Percentiles rank a stretch among this genome's conserved stretches.
phyloP scores from a whole-genome alignment of 1,284 basidiomycete genomes.

The Irpex lacteus region DNA sequence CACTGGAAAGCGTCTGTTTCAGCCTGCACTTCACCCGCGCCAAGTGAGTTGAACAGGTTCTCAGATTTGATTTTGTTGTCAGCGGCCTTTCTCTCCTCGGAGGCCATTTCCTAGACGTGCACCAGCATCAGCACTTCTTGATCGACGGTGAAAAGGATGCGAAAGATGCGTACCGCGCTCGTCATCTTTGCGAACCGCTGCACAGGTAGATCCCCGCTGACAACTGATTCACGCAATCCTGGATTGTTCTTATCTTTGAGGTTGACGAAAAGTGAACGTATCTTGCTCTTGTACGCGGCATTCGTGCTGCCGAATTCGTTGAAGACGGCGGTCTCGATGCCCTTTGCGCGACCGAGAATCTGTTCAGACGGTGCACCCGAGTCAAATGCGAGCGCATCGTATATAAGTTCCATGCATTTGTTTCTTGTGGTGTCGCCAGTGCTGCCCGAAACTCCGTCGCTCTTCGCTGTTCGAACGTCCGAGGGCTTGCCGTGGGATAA shows the following conservation, averaged over 20 bases:
- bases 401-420: conserved; percentile 88
- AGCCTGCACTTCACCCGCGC: conserved; percentile 86
- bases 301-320: conserved; percentile 43
- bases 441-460: conserved; percentile 60
- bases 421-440: conserved; percentile 79
- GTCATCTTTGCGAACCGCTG: conserved; percentile 79
- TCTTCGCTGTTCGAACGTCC: conserved; percentile 59
- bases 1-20: conserved; percentile 99
- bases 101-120: conserved; percentile 86
- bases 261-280: conserved; percentile 89
- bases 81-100: conserved; percentile 83
- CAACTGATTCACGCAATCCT: conserved; percentile 78
- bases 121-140: background rate
- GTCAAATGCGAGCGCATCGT: conserved; percentile 86
- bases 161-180: conserved; percentile 52
- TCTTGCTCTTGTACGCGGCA: conserved; percentile 73
- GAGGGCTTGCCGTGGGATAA: conserved; percentile 25
- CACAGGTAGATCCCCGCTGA: conserved; percentile 75
- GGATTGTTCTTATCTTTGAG: conserved; percentile 97
- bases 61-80: conserved; percentile 83
- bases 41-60: conserved; percentile 91
- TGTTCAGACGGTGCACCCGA: conserved; percentile 73
- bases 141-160: background rate
- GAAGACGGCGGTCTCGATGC: conserved; percentile 59
- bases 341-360: conserved; percentile 55